Evolutionary conservation across 106 monocot species (phyloP).

Genomic region (Dendrobium chrysotoxum): DNA sequence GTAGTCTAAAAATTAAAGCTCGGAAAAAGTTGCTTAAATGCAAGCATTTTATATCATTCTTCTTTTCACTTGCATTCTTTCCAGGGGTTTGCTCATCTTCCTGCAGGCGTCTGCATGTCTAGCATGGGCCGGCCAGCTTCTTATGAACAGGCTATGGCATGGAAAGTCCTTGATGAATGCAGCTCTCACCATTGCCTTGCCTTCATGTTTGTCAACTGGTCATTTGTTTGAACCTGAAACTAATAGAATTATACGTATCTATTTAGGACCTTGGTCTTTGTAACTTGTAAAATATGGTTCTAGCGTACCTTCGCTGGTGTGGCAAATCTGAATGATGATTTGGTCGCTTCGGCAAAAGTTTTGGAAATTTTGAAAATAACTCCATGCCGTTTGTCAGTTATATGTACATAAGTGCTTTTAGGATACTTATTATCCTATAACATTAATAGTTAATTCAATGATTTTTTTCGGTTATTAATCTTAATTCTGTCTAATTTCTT

Average conservation of each 20-base stretch:
- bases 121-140: constrained; percentile 92
- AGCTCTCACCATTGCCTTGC: constrained; percentile 75
- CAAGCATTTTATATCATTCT: neutral
- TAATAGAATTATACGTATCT: neutral
- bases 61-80: neutral
- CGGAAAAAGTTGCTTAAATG: neutral
- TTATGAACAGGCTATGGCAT: constrained; percentile 81
- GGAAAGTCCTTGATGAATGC: constrained; percentile 78
- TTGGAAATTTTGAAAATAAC: neutral
- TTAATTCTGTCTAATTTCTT: too few species aligned
- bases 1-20: too few species aligned
- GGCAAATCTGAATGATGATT: neutral
- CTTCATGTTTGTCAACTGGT: constrained; percentile 90
- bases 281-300: neutral
- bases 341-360: neutral
- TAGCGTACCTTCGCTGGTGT: neutral
- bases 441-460: neutral
- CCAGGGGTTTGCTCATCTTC: constrained; percentile 71
- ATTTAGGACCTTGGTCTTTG: neutral
- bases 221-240: constrained; percentile 53
- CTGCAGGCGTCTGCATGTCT: constrained; percentile 68
- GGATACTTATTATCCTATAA: neutral
- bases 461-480: neutral
- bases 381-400: neutral
- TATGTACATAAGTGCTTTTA: neutral